Base-by-base conservation (phyloP, 768 basidiomycete genomes). In the Hydnomerulius pinastri region DNA sequence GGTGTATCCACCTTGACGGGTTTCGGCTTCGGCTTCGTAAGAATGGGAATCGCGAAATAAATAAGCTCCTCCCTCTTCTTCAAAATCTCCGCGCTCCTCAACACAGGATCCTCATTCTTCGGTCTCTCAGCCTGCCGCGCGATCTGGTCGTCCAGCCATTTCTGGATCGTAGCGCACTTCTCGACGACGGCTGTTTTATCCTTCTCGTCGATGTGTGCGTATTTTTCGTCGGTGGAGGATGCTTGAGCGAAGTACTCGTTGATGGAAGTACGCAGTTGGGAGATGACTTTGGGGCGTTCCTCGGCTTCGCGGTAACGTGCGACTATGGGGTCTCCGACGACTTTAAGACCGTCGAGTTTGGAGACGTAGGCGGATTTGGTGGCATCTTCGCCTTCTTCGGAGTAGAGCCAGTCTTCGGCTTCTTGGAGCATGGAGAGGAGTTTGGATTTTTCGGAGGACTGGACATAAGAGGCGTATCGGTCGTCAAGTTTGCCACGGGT, bases 371-470 rank as follows among this genome's bases (percentile, higher is more conserved):
- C 90, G 0, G 92, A 96, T 73, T 98, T 99, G 64, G 81, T 82
- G 30, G 96, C 91, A 51, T 98, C 94, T 73, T 98, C 96, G 59
- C 95, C 82, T 61, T 98, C 97, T 54, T 98, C 95, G 30, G 85
- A 82, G 83, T 98, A 98, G 25, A 99, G 79, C 96, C 96, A 99
- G 66, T 96, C 91, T 69, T 98, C 95, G 6, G 92, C 85, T 55
- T 86, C 86, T 49, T 79, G 75, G 27, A 95, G 78, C 38, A 84
- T 80, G 17, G 63, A 71, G 24, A 92, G 75, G 30, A 98, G 82
- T 53, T 81, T 82, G 54, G 81, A 69, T 75, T 94, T 95, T 73
- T 98, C 96, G 11, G 74, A 68, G 0, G 83, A 42, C 63, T 87
- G 79, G 45, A 88, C 89, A 70, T 77, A 98, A 11, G 81, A 41